Conservation (phyloP, 768 basidiomycete genomes). For the Pleurotus sapidus region DNA sequence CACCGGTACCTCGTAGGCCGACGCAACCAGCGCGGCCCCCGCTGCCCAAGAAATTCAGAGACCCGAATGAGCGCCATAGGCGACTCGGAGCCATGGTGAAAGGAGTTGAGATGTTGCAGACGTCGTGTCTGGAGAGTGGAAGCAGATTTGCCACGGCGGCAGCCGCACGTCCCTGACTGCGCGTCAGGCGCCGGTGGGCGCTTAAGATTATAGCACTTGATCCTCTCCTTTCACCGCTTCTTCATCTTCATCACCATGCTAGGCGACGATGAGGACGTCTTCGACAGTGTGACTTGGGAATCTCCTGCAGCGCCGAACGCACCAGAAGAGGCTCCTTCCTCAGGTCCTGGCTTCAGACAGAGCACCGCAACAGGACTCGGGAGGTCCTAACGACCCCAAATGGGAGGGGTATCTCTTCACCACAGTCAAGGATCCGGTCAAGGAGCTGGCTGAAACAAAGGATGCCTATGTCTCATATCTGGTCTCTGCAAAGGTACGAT, state of each 20-base stretch:
- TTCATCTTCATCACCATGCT: conserved; percentile 47
- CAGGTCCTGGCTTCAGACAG: conserved; percentile 79
- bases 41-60: not conserved
- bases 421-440: conserved; percentile 87
- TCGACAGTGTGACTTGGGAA: conserved; percentile 92
- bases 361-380: conserved; percentile 64
- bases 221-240: not conserved
- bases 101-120: conserved; percentile 1
- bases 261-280: conserved; percentile 86
- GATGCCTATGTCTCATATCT: conserved; percentile 96
- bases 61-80: conserved; percentile 3
- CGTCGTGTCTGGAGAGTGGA: not conserved
- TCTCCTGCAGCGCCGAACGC: conserved; percentile 52
- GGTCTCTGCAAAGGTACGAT: conserved; percentile 78
- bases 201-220: not conserved
- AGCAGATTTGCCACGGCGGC: not conserved
- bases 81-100: conserved; percentile 5
- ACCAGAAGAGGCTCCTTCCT: conserved; percentile 36
- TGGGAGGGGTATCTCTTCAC: conserved; percentile 89
- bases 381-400: conserved; percentile 80
- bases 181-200: not conserved
- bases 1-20: conserved; percentile 41
- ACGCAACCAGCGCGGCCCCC: not conserved
- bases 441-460: conserved; percentile 95
- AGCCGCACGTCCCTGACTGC: not conserved